These are phyloP conservation scores for Alternaria infectoria DNA, from an alignment of 2,329 filamentous ascomycete genomes.

Conservation along the genomic window DNA sequence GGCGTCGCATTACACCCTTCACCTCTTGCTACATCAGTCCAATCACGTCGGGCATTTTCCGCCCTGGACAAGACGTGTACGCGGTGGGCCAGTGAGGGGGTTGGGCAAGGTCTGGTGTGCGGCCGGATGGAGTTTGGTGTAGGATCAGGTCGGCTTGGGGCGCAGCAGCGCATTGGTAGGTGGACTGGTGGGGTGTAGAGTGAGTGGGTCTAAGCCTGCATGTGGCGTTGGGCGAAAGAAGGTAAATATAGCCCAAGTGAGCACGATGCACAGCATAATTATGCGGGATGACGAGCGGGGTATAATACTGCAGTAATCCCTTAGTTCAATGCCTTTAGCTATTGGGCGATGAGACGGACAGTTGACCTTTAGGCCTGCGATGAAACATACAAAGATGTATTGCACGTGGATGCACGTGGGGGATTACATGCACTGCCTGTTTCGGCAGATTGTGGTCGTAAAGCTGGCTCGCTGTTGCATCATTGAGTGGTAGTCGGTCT, in stretches of 20 bases:
- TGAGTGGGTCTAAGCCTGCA: constrained; percentile 22
- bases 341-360: constrained; percentile 9
- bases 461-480: not conserved
- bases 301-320: constrained; percentile 15
- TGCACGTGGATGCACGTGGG: constrained; percentile 10
- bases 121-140: not conserved
- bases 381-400: constrained; percentile 15
- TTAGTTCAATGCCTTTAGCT: constrained; percentile 3
- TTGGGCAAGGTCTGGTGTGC: not conserved
- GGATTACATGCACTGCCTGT: constrained; percentile 7
- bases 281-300: constrained; percentile 18
- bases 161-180: constrained; percentile 25
- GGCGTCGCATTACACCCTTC: constrained; percentile 1
- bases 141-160: constrained; percentile 27
- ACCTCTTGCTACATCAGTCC: constrained; percentile 1
- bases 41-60: not conserved
- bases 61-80: not conserved
- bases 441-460: not conserved
- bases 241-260: constrained; percentile 27
- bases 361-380: constrained; percentile 11
- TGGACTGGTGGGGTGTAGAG: constrained; percentile 21
- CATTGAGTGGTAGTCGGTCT: not conserved
- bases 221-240: constrained; percentile 15
- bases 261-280: constrained; percentile 12
- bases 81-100: not conserved